A percentile compares a stretch with the other conserved stretches of the same genome.
These are phyloP conservation scores for Russula earlei DNA, from an alignment of 768 basidiomycete species.

Conservation along the genomic window DNA sequence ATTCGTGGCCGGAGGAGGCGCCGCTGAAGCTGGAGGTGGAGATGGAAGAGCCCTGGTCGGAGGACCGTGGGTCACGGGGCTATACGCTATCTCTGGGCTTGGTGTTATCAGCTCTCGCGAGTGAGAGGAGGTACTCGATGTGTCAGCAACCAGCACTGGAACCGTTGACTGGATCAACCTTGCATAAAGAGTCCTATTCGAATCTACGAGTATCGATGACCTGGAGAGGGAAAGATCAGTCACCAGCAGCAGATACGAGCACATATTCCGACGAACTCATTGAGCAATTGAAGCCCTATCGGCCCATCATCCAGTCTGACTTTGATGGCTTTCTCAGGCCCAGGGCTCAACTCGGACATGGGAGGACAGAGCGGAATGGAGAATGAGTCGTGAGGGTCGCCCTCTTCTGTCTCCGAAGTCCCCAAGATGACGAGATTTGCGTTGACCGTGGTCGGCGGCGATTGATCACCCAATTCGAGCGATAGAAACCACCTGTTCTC, in stretches of 20 bases:
- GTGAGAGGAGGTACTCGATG: background rate
- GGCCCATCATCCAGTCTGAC: slow-evolving; percentile 7
- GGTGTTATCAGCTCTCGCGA: background rate
- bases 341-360: background rate
- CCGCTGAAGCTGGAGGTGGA: too few species aligned
- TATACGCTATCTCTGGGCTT: background rate
- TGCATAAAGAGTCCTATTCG: slow-evolving; percentile 21
- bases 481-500: slow-evolving; percentile 39
- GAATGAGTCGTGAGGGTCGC: background rate
- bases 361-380: background rate
- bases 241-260: background rate
- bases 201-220: slow-evolving; percentile 23
- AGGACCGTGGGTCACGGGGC: background rate
- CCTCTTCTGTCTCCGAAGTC: background rate
- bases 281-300: slow-evolving; percentile 34
- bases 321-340: background rate
- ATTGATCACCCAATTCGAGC: slow-evolving; percentile 46
- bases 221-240: slow-evolving; percentile 10
- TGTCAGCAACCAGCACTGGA: background rate
- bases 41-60: too few species aligned
- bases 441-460: slow-evolving; percentile 31
- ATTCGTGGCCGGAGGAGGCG: background rate
- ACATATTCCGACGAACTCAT: slow-evolving; percentile 34
- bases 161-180: slow-evolving; percentile 17
- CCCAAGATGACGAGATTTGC: slow-evolving; percentile 3